Base-by-base conservation (phyloP, 345 rosid genomes). In the Corchorus olitorius region DNA sequence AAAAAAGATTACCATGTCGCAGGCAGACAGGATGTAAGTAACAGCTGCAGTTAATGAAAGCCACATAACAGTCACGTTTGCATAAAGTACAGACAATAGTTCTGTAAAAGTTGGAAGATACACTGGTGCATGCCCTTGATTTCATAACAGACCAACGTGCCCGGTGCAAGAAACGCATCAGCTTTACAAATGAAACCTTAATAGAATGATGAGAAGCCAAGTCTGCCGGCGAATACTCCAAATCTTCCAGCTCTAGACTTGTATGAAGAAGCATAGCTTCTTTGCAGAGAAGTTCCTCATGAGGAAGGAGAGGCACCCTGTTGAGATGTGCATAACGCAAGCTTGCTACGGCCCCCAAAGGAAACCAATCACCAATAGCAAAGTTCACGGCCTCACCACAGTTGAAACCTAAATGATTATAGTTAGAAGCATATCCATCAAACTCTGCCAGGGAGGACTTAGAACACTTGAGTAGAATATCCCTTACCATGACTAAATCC, bases 321-420 rank as follows among this genome's bases (percentile, higher is more conserved):
- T 88, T 94, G 27, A 97, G 97, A 77, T 86, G 88, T 55, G 97
- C 97, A 88, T 97, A 97, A 6, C 98, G 97, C 79, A 86, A 79
- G 80, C 98, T 94, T 34, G 99, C 98, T 37, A 94, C 83, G 72
- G 99, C 94, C 80, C 99, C 98, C 66, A 91, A 81, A 77, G 94
- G 91, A 84, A 97, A 97, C 99, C 99, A 97, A 77, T 97, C 96
- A 69, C 93, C 92, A 86, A 88, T 91, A 34, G 98, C 99, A 84
- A 97, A 97, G 84, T 97, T 97, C 80, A 97, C 99, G 73, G 99
- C 99, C 89, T 97, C 99, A 5, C 99, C 99, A 78, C 99, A 97
- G 82, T 97, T 97, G 81, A 97, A 97, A 63, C 99, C 99, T 97
- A 67, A 52, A 86, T 13, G n/a, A 76, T 70, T 52, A 77, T 62